Base-by-base conservation (phyloP, 441 rosid species). In the Populus hybrid region DNA sequence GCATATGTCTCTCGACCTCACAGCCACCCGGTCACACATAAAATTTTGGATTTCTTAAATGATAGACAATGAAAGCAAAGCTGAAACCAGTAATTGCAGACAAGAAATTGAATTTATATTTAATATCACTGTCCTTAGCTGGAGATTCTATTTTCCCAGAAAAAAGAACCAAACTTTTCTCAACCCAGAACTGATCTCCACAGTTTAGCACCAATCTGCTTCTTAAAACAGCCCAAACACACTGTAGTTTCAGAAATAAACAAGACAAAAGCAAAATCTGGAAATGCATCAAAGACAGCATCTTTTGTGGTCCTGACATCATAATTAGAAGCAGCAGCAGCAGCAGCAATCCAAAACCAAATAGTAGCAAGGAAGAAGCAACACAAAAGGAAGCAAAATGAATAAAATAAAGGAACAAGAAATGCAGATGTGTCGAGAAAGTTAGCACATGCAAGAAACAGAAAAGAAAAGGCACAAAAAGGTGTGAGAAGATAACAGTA, bases 391-490 rank as follows among this genome's bases (percentile, higher is more conserved):
- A 29, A 29, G 31, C 31, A 29, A 29, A 29, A 29, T 29, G 31
- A 29, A 29, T 29, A 36, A 35, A 64, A 65, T 23, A 24, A 9
- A n/a, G 28, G 26, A 68, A 75, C 74, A 23, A 69, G 63, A 68
- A 79, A 74, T 53, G 82, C 80, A 79, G 72, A 86, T 81, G 87
- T 68, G 78, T 64, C 79, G 50, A 36, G 74, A 84, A 79, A 69
- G 31, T 73, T 68, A 77, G 77, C 77, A 84, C 79, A 82, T 72
- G 68, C 61, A 63, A 81, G 64, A 73, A 72, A 59, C 74, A 68
- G 66, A 33, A 7, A 71, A 21, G 67, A 70, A 64, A 83, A 61
- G 63, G 29, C 64, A 35, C 71, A 4, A 64, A 69, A 70, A 31
- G 74, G 71, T 31, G 35, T 61, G 35, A 35, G n/a, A 40, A 16